phyloP scores from a whole-genome alignment of 1,284 basidiomycete genomes.

The Boletus semigastroideus region DNA sequence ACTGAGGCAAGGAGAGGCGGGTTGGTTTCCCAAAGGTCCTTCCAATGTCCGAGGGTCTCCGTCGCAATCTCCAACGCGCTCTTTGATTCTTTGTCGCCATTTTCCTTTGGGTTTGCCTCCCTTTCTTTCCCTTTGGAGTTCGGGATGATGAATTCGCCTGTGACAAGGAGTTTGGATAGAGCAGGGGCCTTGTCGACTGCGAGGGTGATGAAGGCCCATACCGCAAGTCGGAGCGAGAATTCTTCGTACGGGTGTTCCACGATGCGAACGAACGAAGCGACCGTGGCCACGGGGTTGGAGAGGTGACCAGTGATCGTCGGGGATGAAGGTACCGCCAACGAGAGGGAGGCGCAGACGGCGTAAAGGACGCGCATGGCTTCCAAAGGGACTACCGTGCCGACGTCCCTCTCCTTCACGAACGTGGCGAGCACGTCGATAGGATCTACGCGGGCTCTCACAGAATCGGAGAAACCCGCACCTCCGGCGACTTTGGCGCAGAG shows the following conservation, averaged over 20 bases:
- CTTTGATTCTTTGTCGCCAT: slow-evolving; percentile 36
- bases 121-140: slow-evolving; percentile 42
- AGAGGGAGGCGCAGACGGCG: slow-evolving; percentile 66
- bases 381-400: slow-evolving; percentile 56
- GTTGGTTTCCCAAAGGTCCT: slow-evolving; percentile 69
- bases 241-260: slow-evolving; percentile 73
- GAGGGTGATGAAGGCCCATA: slow-evolving; percentile 83
- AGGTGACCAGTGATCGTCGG: slow-evolving; percentile 74
- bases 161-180: slow-evolving; percentile 79
- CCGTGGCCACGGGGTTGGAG: slow-evolving; percentile 66
- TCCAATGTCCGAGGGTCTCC: slow-evolving; percentile 68
- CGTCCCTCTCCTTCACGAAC: slow-evolving; percentile 62
- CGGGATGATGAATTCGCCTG: slow-evolving; percentile 62
- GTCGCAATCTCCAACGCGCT: slow-evolving; percentile 67
- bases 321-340: slow-evolving; percentile 53
- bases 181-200: slow-evolving; percentile 88
- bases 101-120: slow-evolving; percentile 7
- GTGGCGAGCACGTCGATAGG: slow-evolving; percentile 70
- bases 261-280: slow-evolving; percentile 61
- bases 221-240: slow-evolving; percentile 62
- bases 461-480: slow-evolving; percentile 48
- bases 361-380: slow-evolving; percentile 68
- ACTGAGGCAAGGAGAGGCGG: slow-evolving; percentile 77
- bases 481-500: slow-evolving; percentile 61
- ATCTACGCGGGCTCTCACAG: slow-evolving; percentile 49